phyloP scores from a whole-genome alignment of 2,329 filamentous ascomycete genomes.

The Chaetomiaceae sp. region DNA sequence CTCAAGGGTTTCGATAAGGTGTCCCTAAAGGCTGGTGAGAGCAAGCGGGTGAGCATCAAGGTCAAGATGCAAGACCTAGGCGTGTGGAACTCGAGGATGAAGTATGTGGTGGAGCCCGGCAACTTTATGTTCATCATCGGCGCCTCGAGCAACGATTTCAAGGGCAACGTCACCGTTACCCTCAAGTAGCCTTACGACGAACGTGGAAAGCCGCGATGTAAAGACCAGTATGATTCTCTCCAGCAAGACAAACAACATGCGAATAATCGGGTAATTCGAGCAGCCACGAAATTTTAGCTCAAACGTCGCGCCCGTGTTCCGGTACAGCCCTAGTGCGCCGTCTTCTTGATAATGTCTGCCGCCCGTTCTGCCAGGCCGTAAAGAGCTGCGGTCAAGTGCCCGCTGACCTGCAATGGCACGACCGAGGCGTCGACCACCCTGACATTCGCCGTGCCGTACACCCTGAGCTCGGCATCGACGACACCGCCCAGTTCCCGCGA shows the following conservation, averaged over 20 bases:
- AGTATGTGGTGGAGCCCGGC: conserved; percentile 70
- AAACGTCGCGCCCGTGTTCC: too few relatives aligned
- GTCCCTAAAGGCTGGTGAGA: conserved; percentile 54
- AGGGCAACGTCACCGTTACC: conserved; percentile 12
- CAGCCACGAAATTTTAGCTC: too few relatives aligned
- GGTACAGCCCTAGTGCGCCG: too few relatives aligned
- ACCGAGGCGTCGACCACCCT: conserved; percentile 42
- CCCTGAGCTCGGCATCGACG: conserved; percentile 37
- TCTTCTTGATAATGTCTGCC: conserved; percentile 17
- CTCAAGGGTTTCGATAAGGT: conserved; percentile 67
- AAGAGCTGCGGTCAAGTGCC: conserved; percentile 41
- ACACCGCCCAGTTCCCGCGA: conserved; percentile 40
- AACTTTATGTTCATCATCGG: conserved; percentile 61
- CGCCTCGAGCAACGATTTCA: conserved; percentile 53
- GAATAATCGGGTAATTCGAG: too few relatives aligned
- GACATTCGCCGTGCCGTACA: conserved; percentile 40
- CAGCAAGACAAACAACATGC: too few relatives aligned
- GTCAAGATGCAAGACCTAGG: conserved; percentile 54
- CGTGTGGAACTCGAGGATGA: conserved; percentile 57
- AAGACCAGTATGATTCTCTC: too few relatives aligned
- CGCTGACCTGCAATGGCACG: conserved; percentile 36
- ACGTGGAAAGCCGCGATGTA: too few relatives aligned
- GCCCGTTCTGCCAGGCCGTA: conserved; percentile 46
- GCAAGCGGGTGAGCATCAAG: conserved; percentile 47
- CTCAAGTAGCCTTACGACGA: too few relatives aligned